phyloP scores from a whole-genome alignment of 371 early-diverging fungal species.

The Dichotomocladium elegans region DNA sequence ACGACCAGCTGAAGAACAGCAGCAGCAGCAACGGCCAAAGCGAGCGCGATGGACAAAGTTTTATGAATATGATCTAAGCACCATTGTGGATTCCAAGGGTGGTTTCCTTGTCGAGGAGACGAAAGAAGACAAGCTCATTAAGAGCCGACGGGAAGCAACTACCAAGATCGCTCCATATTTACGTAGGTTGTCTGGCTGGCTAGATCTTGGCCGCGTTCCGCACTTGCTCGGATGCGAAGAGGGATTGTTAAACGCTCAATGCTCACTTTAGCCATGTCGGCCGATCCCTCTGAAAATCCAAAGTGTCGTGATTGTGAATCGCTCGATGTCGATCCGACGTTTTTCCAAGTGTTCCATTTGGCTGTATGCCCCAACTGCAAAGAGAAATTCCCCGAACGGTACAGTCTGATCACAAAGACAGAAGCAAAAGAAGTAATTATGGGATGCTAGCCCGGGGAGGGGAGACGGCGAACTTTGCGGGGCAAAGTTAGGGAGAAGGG shows the following conservation, averaged over 20 bases:
- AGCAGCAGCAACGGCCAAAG: background rate
- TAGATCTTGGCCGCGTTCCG: too few species aligned
- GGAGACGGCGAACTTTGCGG: too few species aligned
- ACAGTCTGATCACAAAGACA: slow-evolving; percentile 91
- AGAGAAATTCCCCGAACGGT: slow-evolving; percentile 75
- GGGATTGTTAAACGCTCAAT: background rate
- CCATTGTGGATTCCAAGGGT: slow-evolving; percentile 29
- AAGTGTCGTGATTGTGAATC: slow-evolving; percentile 79
- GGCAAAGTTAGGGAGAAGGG: too few species aligned
- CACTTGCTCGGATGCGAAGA: too few species aligned
- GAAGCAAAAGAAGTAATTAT: slow-evolving; percentile 70
- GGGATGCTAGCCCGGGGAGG: too few species aligned
- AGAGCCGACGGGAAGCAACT: slow-evolving; percentile 14
- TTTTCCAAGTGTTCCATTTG: slow-evolving; percentile 65
- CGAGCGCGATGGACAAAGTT: slow-evolving; percentile 21
- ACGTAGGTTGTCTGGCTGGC: slow-evolving; percentile 32
- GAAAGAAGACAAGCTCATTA: slow-evolving; percentile 23
- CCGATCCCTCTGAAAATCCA: slow-evolving; percentile 58
- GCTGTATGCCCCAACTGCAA: slow-evolving; percentile 75
- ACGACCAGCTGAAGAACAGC: slow-evolving; percentile 1
- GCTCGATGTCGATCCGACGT: slow-evolving; percentile 71
- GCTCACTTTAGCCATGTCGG: slow-evolving; percentile 44
- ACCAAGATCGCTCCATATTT: slow-evolving; percentile 38
- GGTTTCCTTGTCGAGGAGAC: slow-evolving; percentile 65
- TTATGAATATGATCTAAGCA: slow-evolving; percentile 28